phyloP scores from a whole-genome alignment of 371 early-diverging fungal species.

The Mucor sp. region DNA sequence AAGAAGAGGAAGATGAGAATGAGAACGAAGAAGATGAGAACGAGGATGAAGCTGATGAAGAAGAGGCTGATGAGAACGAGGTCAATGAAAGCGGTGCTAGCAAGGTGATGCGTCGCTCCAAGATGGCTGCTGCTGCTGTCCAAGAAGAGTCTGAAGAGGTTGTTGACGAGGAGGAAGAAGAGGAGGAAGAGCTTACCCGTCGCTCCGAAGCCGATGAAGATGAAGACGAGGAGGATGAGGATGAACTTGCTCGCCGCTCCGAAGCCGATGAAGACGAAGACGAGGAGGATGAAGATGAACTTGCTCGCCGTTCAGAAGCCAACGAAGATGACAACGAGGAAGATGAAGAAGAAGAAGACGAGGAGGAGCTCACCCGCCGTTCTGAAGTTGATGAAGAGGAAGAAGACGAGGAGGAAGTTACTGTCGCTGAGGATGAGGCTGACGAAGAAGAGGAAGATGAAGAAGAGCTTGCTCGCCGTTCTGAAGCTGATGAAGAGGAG shows the following conservation, averaged over 20 bases:
- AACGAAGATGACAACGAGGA: not conserved
- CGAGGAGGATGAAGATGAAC: not conserved
- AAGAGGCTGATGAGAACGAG: constrained; percentile 6
- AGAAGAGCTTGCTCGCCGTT: not conserved
- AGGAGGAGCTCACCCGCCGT: not conserved
- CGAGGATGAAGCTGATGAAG: constrained; percentile 2
- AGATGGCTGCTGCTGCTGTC: not conserved
- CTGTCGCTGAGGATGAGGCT: no score
- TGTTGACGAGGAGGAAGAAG: constrained; percentile 2
- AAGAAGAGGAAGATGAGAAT: constrained; percentile 12
- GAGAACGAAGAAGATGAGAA: constrained; percentile 13
- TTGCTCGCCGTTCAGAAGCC: not conserved
- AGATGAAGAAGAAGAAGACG: not conserved
- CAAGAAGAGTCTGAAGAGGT: not conserved
- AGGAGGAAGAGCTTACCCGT: not conserved
- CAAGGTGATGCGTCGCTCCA: not conserved
- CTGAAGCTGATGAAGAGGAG: constrained; percentile 6
- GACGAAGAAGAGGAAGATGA: constrained; percentile 1
- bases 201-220: not conserved
- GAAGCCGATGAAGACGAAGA: not conserved
- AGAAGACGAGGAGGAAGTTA: not conserved
- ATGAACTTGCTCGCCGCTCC: not conserved
- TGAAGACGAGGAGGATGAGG: not conserved
- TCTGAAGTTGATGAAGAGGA: not conserved
- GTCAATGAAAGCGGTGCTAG: not conserved